Percentiles rank a stretch among this genome's conserved stretches.
phyloP scores from a whole-genome alignment of 495 filamentous ascomycete genomes.

The Peziza echinospora region DNA sequence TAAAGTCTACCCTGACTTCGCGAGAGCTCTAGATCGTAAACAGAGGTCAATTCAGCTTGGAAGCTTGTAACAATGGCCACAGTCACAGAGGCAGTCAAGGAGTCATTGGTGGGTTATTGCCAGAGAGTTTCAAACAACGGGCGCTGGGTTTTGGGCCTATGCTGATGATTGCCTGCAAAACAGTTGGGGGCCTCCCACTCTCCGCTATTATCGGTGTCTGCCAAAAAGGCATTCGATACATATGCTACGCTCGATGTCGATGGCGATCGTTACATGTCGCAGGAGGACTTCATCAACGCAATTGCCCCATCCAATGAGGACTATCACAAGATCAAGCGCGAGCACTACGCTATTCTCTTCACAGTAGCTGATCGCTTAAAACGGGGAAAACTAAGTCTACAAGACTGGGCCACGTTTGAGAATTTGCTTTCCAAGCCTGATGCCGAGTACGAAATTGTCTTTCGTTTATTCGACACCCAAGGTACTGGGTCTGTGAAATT shows the following conservation, averaged over 20 bases:
- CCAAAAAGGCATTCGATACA: constrained; percentile 49
- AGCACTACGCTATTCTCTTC: constrained; percentile 87
- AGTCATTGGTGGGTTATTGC: constrained; percentile 57
- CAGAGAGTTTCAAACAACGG: no score
- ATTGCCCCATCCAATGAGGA: constrained; percentile 74
- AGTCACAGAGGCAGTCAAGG: constrained; percentile 54
- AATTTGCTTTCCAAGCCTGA: constrained; percentile 85
- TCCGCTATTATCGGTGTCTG: constrained; percentile 42
- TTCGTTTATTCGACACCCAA: constrained; percentile 78
- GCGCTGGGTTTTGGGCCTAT: no score
- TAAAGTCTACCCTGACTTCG: no score
- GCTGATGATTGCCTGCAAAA: no score
- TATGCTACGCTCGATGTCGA: constrained; percentile 48
- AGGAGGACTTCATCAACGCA: constrained; percentile 70
- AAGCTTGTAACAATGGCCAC: constrained; percentile 17
- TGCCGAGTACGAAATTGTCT: constrained; percentile 96
- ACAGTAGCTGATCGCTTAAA: constrained; percentile 59
- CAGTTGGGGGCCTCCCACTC: constrained; percentile 20
- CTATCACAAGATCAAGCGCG: constrained; percentile 93
- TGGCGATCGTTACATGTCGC: constrained; percentile 58
- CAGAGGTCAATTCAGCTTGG: no score
- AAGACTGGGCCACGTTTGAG: constrained; percentile 82
- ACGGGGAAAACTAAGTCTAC: constrained; percentile 47
- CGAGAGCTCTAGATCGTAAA: no score
- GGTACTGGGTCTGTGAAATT: constrained; percentile 67